Conservation (phyloP, 2,329 filamentous ascomycete genomes). For the Scorias spongiosa region DNA sequence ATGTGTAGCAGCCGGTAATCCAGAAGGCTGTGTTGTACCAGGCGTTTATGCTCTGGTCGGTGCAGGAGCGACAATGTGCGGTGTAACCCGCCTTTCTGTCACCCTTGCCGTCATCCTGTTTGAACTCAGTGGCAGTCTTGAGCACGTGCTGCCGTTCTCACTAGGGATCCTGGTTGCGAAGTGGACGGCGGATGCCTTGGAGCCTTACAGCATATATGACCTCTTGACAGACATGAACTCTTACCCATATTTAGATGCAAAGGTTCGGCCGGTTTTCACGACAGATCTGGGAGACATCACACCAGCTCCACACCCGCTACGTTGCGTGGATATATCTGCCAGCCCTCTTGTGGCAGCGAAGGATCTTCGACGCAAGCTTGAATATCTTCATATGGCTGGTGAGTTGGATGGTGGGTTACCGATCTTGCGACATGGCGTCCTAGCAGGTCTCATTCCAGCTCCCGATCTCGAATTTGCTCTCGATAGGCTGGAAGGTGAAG, state of each 20-base stretch:
- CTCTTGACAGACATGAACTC: slow-evolving; percentile 92
- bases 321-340: slow-evolving; percentile 75
- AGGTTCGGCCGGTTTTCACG: slow-evolving; percentile 81
- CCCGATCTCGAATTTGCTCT: slow-evolving; percentile 88
- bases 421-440: slow-evolving; percentile 60
- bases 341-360: slow-evolving; percentile 66
- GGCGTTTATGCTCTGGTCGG: slow-evolving; percentile 95
- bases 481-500: slow-evolving; percentile 59
- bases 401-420: slow-evolving; percentile 87
- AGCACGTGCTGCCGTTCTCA: slow-evolving; percentile 91
- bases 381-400: slow-evolving; percentile 66
- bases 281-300: slow-evolving; percentile 79
- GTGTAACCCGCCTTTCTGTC: slow-evolving; percentile 82
- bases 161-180: slow-evolving; percentile 87
- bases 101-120: slow-evolving; percentile 92
- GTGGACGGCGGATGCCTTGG: slow-evolving; percentile 92
- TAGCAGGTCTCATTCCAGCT: slow-evolving; percentile 84
- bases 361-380: slow-evolving; percentile 65
- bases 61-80: slow-evolving; percentile 94
- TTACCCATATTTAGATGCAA: slow-evolving; percentile 95
- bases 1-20: slow-evolving; percentile 51
- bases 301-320: slow-evolving; percentile 54
- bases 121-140: slow-evolving; percentile 83
- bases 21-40: slow-evolving; percentile 78
- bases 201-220: slow-evolving; percentile 91